Evolutionary conservation across 169 alveolate genomes (phyloP).

Genomic region (Pseudocohnilembus persalinus): DNA sequence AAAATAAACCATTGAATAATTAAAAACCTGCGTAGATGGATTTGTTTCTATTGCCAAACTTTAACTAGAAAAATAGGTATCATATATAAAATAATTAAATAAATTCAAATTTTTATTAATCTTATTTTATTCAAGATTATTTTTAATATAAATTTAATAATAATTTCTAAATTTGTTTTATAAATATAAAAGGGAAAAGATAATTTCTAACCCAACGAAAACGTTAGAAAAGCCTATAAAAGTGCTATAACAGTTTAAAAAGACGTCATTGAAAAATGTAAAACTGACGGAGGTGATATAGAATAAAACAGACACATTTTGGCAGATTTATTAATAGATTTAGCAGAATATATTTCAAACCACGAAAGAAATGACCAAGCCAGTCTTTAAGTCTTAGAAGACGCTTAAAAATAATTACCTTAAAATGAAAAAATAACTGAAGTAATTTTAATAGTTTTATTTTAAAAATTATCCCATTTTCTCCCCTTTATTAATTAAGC

Average conservation of each 20-base stretch:
- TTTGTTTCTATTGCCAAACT: slow-evolving; percentile 35
- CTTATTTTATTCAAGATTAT: too few relatives aligned
- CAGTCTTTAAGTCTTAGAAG: slow-evolving; percentile 23
- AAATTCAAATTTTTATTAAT: too few relatives aligned
- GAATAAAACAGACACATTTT: slow-evolving; percentile 50
- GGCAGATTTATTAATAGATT: slow-evolving; percentile 22
- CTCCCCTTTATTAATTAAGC: too few relatives aligned
- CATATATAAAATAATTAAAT: background rate
- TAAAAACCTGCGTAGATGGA: slow-evolving; percentile 29
- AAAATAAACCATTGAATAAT: background rate
- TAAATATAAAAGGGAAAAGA: background rate
- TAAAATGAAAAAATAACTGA: slow-evolving; percentile 30
- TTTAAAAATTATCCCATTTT: too few relatives aligned
- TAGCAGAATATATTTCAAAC: slow-evolving; percentile 30
- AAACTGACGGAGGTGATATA: slow-evolving; percentile 48
- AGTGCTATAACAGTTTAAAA: slow-evolving; percentile 24
- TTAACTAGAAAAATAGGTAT: slow-evolving; percentile 8
- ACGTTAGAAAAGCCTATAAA: slow-evolving; percentile 38
- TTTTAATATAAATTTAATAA: too few relatives aligned
- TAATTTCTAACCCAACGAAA: slow-evolving; percentile 13
- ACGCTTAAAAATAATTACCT: slow-evolving; percentile 23
- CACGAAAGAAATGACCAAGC: slow-evolving; percentile 37
- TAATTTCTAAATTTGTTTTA: too few relatives aligned
- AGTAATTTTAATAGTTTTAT: too few relatives aligned
- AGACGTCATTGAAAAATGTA: slow-evolving; percentile 44